A percentile compares a stretch with the other conserved stretches of the same genome.
These are phyloP conservation scores for Trichomonas tenax DNA, from an alignment of 208 protist genomes.

Conservation along the genomic window DNA sequence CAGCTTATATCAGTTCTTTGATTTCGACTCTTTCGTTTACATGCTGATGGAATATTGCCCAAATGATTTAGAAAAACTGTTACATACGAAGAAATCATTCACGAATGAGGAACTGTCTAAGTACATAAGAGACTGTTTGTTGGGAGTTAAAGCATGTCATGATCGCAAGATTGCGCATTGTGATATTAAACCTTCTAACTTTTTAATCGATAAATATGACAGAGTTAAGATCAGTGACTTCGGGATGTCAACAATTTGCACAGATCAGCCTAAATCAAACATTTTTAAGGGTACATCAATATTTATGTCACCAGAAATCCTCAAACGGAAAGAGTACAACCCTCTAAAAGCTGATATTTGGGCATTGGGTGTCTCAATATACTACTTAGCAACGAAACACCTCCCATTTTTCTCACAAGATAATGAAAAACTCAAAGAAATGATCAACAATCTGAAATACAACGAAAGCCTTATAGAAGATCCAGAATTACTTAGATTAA, in stretches of 20 bases:
- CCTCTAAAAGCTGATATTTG: constrained; percentile 47
- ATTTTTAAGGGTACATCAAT: background rate
- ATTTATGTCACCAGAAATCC: background rate
- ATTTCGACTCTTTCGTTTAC: background rate
- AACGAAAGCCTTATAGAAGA: background rate
- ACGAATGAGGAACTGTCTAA: background rate
- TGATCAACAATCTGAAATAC: background rate
- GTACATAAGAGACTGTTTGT: background rate
- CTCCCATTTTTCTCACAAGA: background rate
- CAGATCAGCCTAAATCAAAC: background rate
- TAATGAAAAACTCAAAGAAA: background rate
- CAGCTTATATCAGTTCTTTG: background rate
- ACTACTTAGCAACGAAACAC: constrained; percentile 37
- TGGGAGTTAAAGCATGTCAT: background rate
- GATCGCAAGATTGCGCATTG: background rate
- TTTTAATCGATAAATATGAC: background rate
- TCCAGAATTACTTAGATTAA: background rate
- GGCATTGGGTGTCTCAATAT: constrained; percentile 47
- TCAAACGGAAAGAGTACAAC: background rate
- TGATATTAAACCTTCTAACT: background rate
- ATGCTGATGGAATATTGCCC: background rate
- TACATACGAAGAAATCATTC: background rate
- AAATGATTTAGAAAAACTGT: background rate
- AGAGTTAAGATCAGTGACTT: background rate
- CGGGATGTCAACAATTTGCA: background rate